A percentile compares a stretch with the other conserved stretches of the same genome.
phyloP scores from a whole-genome alignment of 352 stramenopile genomes.

The Phytophthora constricta region DNA sequence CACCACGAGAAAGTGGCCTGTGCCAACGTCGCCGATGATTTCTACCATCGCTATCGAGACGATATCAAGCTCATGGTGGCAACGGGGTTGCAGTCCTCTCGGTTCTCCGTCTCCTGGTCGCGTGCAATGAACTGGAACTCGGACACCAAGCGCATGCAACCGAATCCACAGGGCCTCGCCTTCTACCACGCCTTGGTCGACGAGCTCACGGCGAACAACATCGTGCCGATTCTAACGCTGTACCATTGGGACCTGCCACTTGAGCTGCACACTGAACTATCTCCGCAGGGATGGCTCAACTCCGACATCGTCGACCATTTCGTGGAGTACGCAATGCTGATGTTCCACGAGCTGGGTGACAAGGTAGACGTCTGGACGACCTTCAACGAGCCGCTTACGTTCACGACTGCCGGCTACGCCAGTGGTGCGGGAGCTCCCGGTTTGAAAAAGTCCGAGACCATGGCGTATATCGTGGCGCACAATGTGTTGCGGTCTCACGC shows the following conservation, averaged over 20 bases:
- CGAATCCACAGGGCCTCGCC: conserved; percentile 87
- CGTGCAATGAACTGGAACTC: conserved; percentile 88
- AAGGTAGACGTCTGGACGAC: conserved; percentile 95
- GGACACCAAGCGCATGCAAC: conserved; percentile 51
- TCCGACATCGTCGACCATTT: conserved; percentile 67
- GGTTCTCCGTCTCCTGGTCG: conserved; percentile 94
- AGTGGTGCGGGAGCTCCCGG: conserved; percentile 60
- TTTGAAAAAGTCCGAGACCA: conserved; percentile 50
- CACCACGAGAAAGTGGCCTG: conserved; percentile 72
- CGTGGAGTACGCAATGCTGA: conserved; percentile 89
- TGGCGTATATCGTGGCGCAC: conserved; percentile 74
- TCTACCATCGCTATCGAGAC: conserved; percentile 90
- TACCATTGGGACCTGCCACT: conserved; percentile 97
- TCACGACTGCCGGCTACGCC: conserved; percentile 88
- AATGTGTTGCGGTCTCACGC: conserved; percentile 92
- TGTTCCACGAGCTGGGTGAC: conserved; percentile 91
- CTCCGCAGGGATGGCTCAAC: conserved; percentile 77
- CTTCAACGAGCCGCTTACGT: conserved; percentile 94
- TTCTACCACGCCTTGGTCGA: conserved; percentile 96
- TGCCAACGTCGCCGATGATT: conserved; percentile 94
- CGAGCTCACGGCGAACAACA: conserved; percentile 67
- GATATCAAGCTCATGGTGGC: conserved; percentile 94
- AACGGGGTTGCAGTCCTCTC: conserved; percentile 92
- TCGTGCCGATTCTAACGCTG: conserved; percentile 94
- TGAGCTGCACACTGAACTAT: conserved; percentile 80